phyloP scores from a whole-genome alignment of 2,329 filamentous ascomycete genomes.

The Fusarium bulbicola region DNA sequence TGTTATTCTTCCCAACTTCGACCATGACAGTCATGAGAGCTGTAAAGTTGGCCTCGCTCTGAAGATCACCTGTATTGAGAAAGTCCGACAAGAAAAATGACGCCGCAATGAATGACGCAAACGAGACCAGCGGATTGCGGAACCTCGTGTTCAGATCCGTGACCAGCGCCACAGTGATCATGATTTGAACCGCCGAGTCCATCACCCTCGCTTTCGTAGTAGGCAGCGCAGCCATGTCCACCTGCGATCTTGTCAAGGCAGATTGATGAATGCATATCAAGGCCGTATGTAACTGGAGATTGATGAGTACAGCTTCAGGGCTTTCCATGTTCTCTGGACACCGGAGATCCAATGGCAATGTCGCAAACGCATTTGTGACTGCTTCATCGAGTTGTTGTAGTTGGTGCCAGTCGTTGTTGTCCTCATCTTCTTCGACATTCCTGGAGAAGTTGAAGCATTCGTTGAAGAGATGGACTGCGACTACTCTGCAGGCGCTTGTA shows the following conservation, averaged over 20 bases:
- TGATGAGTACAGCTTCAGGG: constrained; percentile 24
- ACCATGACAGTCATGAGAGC: constrained; percentile 60
- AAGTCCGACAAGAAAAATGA: constrained; percentile 25
- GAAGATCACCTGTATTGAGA: neutral
- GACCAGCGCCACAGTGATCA: constrained; percentile 29
- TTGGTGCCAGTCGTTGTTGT: constrained; percentile 14
- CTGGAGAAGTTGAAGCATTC: constrained; percentile 35
- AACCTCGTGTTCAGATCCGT: constrained; percentile 10
- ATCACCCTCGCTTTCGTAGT: constrained; percentile 12
- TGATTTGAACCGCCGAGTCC: constrained; percentile 24
- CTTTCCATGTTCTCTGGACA: constrained; percentile 30
- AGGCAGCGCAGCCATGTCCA: constrained; percentile 4
- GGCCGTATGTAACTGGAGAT: constrained; percentile 25
- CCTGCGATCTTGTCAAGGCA: constrained; percentile 5
- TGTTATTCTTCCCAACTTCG: constrained; percentile 61
- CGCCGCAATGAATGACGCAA: constrained; percentile 23
- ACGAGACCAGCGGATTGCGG: constrained; percentile 21
- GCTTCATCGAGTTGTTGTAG: constrained; percentile 16
- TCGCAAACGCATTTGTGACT: constrained; percentile 22
- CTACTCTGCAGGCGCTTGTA: constrained; percentile 29
- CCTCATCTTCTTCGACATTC: constrained; percentile 16
- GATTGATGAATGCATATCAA: constrained; percentile 27
- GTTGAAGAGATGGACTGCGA: constrained; percentile 31
- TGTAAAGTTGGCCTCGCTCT: constrained; percentile 65
- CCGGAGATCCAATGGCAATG: constrained; percentile 4